Conservation (phyloP, 2,329 filamentous ascomycete species). For the Coniochaeta prunicola region DNA sequence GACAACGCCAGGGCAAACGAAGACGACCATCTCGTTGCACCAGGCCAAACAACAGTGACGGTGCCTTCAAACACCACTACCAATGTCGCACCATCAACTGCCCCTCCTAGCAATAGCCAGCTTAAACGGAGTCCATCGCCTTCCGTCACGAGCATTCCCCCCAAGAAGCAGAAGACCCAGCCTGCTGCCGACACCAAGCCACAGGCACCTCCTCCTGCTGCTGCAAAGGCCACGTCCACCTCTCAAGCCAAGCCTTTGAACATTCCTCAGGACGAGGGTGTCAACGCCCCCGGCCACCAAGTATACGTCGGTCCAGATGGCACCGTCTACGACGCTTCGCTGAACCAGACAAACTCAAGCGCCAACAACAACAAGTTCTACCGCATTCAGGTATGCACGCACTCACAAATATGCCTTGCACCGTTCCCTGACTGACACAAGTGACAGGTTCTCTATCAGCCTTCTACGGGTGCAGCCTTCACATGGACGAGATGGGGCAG, state of each 20-base stretch:
- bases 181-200: conserved; percentile 8
- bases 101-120: not conserved
- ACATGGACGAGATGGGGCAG: conserved; percentile 79
- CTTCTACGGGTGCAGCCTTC: conserved; percentile 32
- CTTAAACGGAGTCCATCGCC: conserved; percentile 15
- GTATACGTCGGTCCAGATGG: conserved; percentile 62
- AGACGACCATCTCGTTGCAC: conserved; percentile 6
- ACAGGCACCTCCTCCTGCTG: conserved; percentile 24
- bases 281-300: conserved; percentile 25
- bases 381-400: conserved; percentile 53
- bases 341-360: conserved; percentile 69
- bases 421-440: conserved; percentile 3
- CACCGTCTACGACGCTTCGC: conserved; percentile 68
- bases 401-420: not conserved
- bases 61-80: conserved; percentile 3
- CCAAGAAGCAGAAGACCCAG: conserved; percentile 21
- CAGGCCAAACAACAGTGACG: conserved; percentile 2
- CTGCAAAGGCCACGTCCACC: conserved; percentile 17
- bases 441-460: conserved; percentile 33
- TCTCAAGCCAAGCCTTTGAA: conserved; percentile 35
- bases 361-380: conserved; percentile 83
- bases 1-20: conserved; percentile 30
- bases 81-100: not conserved
- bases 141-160: conserved; percentile 14
- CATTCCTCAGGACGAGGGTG: conserved; percentile 45